Conservation (phyloP, 192 early-diverging fungal species). For the Glomus cerebriforme region DNA sequence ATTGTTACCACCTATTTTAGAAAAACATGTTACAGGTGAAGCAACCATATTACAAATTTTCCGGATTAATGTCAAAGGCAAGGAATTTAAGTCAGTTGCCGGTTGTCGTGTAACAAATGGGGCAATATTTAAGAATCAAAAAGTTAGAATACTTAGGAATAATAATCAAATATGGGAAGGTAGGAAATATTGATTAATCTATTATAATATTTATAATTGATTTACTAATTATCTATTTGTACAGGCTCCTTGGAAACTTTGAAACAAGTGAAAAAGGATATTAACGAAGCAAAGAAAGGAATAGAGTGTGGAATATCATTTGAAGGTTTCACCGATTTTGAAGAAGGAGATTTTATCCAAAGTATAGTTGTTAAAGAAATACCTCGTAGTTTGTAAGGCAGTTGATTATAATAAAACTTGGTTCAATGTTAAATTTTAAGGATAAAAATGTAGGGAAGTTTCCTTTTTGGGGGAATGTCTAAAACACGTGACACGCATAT, state of each 20-base stretch:
- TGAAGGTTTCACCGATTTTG: slow-evolving; percentile 76
- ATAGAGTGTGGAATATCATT: slow-evolving; percentile 94
- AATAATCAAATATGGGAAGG: slow-evolving; percentile 76
- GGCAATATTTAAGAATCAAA: slow-evolving; percentile 57
- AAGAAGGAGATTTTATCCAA: slow-evolving; percentile 83
- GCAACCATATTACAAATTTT: slow-evolving; percentile 87
- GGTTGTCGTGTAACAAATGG: slow-evolving; percentile 86
- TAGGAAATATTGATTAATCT: slow-evolving; percentile 31
- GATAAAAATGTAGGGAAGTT: too few species aligned
- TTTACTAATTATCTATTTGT: neutral
- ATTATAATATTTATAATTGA: slow-evolving; percentile 14
- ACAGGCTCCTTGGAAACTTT: slow-evolving; percentile 70
- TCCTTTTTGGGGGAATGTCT: too few species aligned
- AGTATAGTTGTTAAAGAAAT: slow-evolving; percentile 62
- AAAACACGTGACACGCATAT: too few species aligned
- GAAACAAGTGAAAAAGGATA: slow-evolving; percentile 88
- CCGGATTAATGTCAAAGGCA: slow-evolving; percentile 76
- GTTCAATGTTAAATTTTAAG: too few species aligned
- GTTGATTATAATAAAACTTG: neutral
- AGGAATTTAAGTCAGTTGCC: slow-evolving; percentile 69
- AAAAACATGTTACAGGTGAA: slow-evolving; percentile 83
- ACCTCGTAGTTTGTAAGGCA: slow-evolving; percentile 51
- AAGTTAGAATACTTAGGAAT: slow-evolving; percentile 68
- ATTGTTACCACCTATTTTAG: slow-evolving; percentile 75
- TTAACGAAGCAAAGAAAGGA: slow-evolving; percentile 89